phyloP scores from a whole-genome alignment of 352 stramenopile species.

The Thalassiosira delicatula region DNA sequence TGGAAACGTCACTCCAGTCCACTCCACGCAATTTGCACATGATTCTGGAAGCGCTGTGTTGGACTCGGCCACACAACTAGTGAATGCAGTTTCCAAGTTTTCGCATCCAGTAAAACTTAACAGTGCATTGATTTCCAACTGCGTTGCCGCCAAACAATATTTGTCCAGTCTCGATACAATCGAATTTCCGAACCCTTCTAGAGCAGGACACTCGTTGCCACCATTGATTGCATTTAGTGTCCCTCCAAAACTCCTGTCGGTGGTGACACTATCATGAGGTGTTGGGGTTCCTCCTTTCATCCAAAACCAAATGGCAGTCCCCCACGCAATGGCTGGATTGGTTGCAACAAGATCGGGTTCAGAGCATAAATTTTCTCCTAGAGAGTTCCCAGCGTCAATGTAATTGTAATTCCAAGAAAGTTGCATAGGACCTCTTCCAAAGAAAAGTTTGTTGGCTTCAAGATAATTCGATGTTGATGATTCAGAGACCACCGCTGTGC shows the following conservation, averaged over 20 bases:
- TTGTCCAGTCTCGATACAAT: conserved; percentile 33
- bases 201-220: conserved; percentile 37
- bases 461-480: no score
- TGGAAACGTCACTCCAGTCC: background rate
- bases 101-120: conserved; percentile 33
- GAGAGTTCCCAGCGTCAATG: conserved; percentile 19
- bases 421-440: conserved; percentile 31
- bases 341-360: conserved; percentile 46
- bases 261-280: conserved; percentile 15
- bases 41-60: background rate
- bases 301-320: conserved; percentile 48
- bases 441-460: conserved; percentile 23
- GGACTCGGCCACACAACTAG: conserved; percentile 8
- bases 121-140: conserved; percentile 21
- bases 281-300: conserved; percentile 25
- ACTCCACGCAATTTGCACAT: conserved; percentile 1
- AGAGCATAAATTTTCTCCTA: conserved; percentile 35
- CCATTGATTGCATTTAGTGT: conserved; percentile 53
- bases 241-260: conserved; percentile 38
- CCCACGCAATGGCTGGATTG: conserved; percentile 14
- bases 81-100: conserved; percentile 13
- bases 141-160: conserved; percentile 44
- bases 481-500: conserved; percentile 2
- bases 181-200: background rate
- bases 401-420: conserved; percentile 65